Percentiles rank a stretch among this genome's conserved stretches.
phyloP scores from a whole-genome alignment of 805 yeast genomes.

The Saccharomycopsis capsularis region DNA sequence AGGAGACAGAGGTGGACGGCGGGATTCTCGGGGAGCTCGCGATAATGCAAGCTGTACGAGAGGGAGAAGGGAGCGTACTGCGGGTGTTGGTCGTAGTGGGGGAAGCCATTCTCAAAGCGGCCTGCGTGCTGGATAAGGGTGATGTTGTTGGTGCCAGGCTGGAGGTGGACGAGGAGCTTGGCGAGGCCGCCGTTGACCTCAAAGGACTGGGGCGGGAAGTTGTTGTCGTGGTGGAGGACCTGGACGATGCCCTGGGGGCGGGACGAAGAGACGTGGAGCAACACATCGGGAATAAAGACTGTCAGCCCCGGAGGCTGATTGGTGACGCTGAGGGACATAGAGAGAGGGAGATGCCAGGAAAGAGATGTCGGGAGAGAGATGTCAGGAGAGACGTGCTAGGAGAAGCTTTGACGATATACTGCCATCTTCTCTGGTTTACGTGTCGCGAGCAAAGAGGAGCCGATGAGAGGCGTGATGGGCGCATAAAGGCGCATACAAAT shows the following conservation, averaged over 20 bases:
- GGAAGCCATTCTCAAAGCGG: slow-evolving; percentile 30
- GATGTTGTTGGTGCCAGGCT: slow-evolving; percentile 60
- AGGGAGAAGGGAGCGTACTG: slow-evolving; percentile 14
- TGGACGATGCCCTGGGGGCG: slow-evolving; percentile 33
- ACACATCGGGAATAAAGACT: slow-evolving; percentile 42
- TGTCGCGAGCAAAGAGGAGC: too few relatives aligned
- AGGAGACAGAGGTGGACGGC: slow-evolving; percentile 78
- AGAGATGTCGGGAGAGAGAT: too few relatives aligned
- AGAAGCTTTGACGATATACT: too few relatives aligned
- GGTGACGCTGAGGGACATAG: slow-evolving; percentile 6
- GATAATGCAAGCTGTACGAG: slow-evolving; percentile 37
- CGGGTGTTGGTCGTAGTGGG: slow-evolving; percentile 14
- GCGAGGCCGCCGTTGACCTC: slow-evolving; percentile 67
- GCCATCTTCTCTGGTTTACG: too few relatives aligned
- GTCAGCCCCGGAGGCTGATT: slow-evolving; percentile 23
- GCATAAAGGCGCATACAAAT: too few relatives aligned
- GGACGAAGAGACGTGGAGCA: slow-evolving; percentile 42
- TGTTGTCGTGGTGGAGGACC: slow-evolving; percentile 35
- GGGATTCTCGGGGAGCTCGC: slow-evolving; percentile 55
- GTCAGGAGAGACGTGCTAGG: too few relatives aligned
- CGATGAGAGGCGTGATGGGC: too few relatives aligned
- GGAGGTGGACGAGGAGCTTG: slow-evolving; percentile 66
- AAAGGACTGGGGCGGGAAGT: slow-evolving; percentile 60
- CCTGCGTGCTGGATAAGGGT: slow-evolving; percentile 43
- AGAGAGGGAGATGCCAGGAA: too few relatives aligned